Percentiles rank a stretch among this genome's conserved stretches.
Conservation (phyloP, 192 early-diverging fungal species). For the Mortierella hygrophila region DNA sequence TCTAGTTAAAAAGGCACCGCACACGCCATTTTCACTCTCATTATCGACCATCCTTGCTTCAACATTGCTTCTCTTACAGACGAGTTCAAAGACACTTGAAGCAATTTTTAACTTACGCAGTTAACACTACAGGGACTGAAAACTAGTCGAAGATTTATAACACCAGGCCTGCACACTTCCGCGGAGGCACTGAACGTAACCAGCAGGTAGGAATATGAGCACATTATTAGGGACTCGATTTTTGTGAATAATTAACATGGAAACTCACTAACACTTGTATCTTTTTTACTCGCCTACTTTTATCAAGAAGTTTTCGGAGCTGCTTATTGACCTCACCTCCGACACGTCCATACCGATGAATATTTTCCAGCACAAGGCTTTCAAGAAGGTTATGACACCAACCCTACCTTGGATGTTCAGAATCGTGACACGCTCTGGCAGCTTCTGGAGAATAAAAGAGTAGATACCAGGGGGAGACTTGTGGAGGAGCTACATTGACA, state of each 20-base stretch:
- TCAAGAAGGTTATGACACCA: conserved; percentile 4
- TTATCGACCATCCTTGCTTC: too few species aligned
- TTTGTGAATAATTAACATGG: background rate
- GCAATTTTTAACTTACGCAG: too few species aligned
- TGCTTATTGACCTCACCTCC: conserved; percentile 16
- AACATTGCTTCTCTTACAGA: too few species aligned
- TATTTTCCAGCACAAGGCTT: conserved; percentile 9
- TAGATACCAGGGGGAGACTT: background rate
- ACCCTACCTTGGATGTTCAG: background rate
- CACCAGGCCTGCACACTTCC: background rate
- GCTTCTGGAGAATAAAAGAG: conserved; percentile 2
- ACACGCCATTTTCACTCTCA: too few species aligned
- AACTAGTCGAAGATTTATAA: background rate
- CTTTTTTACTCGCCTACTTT: background rate
- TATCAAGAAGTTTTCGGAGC: conserved; percentile 1
- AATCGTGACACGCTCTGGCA: background rate
- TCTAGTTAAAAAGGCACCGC: too few species aligned
- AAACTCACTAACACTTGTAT: background rate
- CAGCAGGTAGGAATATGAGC: conserved; percentile 11
- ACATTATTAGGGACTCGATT: background rate
- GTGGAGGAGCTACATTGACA: conserved; percentile 9
- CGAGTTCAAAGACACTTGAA: too few species aligned
- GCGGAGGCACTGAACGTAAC: background rate
- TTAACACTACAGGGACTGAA: background rate
- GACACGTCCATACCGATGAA: conserved; percentile 17